These are phyloP conservation scores for Mollisiaceae sp. DNA, from an alignment of 2,329 filamentous ascomycete genomes.

Conservation along the genomic window DNA sequence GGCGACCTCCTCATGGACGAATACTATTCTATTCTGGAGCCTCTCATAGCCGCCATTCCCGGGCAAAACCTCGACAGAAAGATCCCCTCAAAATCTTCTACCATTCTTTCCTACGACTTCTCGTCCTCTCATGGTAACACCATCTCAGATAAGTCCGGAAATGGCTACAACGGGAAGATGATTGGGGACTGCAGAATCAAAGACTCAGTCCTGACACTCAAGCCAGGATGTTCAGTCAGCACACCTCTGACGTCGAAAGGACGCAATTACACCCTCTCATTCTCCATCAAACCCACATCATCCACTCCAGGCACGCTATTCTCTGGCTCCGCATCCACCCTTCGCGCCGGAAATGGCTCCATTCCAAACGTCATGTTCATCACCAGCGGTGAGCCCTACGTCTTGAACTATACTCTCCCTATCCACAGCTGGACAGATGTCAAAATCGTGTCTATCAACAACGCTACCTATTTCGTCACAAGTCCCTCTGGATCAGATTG, in stretches of 20 bases:
- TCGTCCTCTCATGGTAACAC: slow-evolving; percentile 22
- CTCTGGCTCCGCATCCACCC: slow-evolving; percentile 50
- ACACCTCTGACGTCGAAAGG: slow-evolving; percentile 60
- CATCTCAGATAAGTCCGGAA: slow-evolving; percentile 46
- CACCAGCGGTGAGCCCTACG: slow-evolving; percentile 46
- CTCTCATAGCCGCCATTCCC: slow-evolving; percentile 49
- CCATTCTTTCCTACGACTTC: slow-evolving; percentile 45
- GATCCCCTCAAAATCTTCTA: slow-evolving; percentile 43
- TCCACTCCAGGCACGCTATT: slow-evolving; percentile 48
- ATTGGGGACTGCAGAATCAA: slow-evolving; percentile 45
- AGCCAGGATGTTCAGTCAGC: slow-evolving; percentile 47
- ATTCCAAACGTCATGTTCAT: slow-evolving; percentile 47
- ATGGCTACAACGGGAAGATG: slow-evolving; percentile 46
- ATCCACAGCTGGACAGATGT: slow-evolving; percentile 45
- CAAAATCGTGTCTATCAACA: slow-evolving; percentile 44
- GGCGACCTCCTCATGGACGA: slow-evolving; percentile 50
- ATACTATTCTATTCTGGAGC: slow-evolving; percentile 46
- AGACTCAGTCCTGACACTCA: slow-evolving; percentile 42
- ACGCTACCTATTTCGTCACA: slow-evolving; percentile 43
- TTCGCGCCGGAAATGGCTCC: slow-evolving; percentile 44
- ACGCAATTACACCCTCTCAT: slow-evolving; percentile 58
- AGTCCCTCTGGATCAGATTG: slow-evolving; percentile 9
- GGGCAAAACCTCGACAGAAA: slow-evolving; percentile 56
- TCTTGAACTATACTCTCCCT: slow-evolving; percentile 49
- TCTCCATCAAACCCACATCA: slow-evolving; percentile 47